Evolutionary conservation across 192 early-diverging fungal genomes (phyloP), one percentile per base, ranked within the genome.

Genomic region (Pilobolus umbonatus): DNA sequence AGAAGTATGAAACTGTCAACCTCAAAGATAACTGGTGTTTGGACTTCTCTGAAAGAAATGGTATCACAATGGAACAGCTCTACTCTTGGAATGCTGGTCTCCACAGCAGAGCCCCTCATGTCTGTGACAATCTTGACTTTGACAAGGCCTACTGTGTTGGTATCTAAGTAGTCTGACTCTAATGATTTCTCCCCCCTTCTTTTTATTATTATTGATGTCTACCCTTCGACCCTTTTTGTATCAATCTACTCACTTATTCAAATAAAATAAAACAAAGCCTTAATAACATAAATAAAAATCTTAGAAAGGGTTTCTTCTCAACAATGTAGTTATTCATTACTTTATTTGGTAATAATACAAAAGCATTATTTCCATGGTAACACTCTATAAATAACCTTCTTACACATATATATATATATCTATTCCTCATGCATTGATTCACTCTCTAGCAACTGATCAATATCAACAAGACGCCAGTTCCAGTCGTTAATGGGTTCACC

Each of bases 391-490:
- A 35, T 35, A 35, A 35, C 5, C 11, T 15, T 15, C 3, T 7
- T 40, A 40, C n/a, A 7, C n/a, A 3, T 40, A 10, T 40, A 2
- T 15, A 3, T 40, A 15, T 40, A 15, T 40, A 15, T 40, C n/a
- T 30, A 35, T 17, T 52, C 25, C 32, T 57, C 5, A 15, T 71
- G 59, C 40, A 66, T 38, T n/a, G 26, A 40, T 34, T 79, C 72
- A 54, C 75, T 67, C 64, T 75, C 80, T 55, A 80, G 44, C 44
- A 76, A 60, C 40, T 80, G 71, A 36, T 80, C 78, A 32, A 80
- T 71, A 60, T 80, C 78, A 15, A 63, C 65, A 17, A 80, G 61
- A 7, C 67, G 62, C 78, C 78, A 80, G 17, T 60, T 64, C 78
- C 78, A 80, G 24, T 77, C 67, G 54, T 66, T 72, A 17, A 62